phyloP scores from a whole-genome alignment of 306 rosid genomes.

The Castanea mollissima region DNA sequence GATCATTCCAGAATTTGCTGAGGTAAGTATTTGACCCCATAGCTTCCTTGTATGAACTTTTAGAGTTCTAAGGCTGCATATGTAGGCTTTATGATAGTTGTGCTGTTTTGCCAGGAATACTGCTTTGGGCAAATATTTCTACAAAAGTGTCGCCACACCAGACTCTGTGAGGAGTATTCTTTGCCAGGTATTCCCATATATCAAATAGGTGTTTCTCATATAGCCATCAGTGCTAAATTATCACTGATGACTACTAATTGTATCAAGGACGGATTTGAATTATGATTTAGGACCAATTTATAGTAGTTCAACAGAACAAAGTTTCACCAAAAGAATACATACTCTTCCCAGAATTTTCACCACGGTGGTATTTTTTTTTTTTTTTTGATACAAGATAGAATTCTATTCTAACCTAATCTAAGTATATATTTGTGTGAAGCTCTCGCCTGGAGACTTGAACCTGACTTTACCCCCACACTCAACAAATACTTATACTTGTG shows the following conservation, averaged over 20 bases:
- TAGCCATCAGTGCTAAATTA: conserved; percentile 3
- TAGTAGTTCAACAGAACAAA: not conserved
- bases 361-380: no score
- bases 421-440: no score
- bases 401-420: no score
- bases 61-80: conserved; percentile 13
- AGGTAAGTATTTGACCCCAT: conserved; percentile 43
- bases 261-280: not conserved
- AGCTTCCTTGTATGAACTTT: conserved; percentile 20
- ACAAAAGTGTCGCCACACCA: conserved; percentile 64
- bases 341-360: not conserved
- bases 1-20: conserved; percentile 79
- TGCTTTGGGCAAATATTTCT: conserved; percentile 66
- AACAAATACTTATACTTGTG: no score
- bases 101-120: conserved; percentile 67
- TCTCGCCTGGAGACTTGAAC: no score
- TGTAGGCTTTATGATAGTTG: conserved; percentile 18
- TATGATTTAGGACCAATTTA: not conserved
- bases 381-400: no score
- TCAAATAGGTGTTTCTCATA: not conserved
- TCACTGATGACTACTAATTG: not conserved
- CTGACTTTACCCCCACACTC: no score
- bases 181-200: conserved; percentile 63
- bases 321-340: not conserved
- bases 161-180: conserved; percentile 79